Evolutionary conservation across 2,329 filamentous ascomycete species (phyloP).

Genomic region (Penicillium brasilianum): DNA sequence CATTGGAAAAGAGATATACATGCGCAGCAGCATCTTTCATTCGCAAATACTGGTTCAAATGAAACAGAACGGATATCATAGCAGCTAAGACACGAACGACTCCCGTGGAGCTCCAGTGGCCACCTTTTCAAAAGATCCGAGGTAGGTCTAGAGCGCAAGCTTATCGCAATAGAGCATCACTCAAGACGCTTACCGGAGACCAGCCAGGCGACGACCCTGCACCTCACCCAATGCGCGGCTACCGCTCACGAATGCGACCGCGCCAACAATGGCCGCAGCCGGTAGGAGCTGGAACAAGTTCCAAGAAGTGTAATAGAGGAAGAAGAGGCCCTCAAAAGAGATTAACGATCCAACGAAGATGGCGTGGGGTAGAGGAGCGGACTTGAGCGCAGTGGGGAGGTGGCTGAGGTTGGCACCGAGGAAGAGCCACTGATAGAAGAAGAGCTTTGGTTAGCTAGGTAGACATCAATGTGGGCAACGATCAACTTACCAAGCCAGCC

Average conservation of each 20-base stretch:
- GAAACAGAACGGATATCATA: constrained; percentile 19
- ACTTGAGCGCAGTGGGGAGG: constrained; percentile 72
- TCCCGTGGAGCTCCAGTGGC: constrained; percentile 2
- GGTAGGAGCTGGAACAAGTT: constrained; percentile 89
- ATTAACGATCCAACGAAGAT: constrained; percentile 87
- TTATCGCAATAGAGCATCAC: neutral
- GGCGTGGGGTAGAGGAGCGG: constrained; percentile 78
- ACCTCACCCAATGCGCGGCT: constrained; percentile 91
- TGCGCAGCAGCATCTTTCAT: neutral
- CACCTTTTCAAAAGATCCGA: neutral
- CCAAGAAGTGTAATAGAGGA: constrained; percentile 91
- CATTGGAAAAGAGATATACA: neutral
- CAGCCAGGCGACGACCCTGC: constrained; percentile 81
- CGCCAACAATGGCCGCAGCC: constrained; percentile 68
- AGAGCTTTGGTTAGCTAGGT: constrained; percentile 15
- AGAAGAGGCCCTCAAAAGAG: constrained; percentile 88
- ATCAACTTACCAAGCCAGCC: constrained; percentile 65
- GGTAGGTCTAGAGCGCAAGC: neutral
- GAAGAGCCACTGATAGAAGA: constrained; percentile 68
- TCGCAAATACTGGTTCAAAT: constrained; percentile 6
- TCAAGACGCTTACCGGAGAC: constrained; percentile 57
- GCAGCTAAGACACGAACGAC: constrained; percentile 28
- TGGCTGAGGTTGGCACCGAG: constrained; percentile 85
- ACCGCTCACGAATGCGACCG: constrained; percentile 81
- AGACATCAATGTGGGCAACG: neutral